Percentiles rank a stretch among this genome's conserved stretches.
Conservation (phyloP, 495 filamentous ascomycete genomes). For the Friedmanniomyces endolithicus region DNA sequence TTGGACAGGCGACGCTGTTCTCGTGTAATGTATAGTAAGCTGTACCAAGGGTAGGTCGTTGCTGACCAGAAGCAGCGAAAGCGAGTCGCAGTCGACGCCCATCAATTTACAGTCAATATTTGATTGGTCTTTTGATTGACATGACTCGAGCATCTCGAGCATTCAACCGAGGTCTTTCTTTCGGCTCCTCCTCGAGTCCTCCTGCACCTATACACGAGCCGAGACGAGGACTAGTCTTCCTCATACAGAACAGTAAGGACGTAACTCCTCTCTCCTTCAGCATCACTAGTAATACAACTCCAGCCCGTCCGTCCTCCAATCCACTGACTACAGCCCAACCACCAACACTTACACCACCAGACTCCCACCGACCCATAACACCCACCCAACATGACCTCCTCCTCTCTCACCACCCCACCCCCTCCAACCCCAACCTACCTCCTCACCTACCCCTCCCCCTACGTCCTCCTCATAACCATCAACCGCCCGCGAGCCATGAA, state of each 20-base stretch:
- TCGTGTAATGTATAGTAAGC: too few species aligned
- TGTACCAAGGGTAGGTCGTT: too few species aligned
- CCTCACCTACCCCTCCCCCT: constrained; percentile 42
- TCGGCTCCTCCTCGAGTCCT: neutral
- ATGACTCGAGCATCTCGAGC: too few species aligned
- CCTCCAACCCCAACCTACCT: constrained; percentile 20
- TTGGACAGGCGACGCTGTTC: neutral
- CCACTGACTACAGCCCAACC: neutral
- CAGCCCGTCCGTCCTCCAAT: neutral
- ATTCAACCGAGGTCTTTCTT: too few species aligned
- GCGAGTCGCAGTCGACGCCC: too few species aligned
- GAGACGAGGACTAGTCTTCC: too few species aligned
- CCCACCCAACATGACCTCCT: constrained; percentile 3
- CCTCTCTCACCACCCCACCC: constrained; percentile 15
- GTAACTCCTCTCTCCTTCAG: too few species aligned
- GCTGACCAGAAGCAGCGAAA: too few species aligned
- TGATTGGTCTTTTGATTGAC: too few species aligned
- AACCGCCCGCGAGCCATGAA: constrained; percentile 49
- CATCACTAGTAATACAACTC: too few species aligned
- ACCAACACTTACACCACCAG: neutral
- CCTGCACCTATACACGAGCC: neutral
- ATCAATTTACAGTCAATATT: too few species aligned
- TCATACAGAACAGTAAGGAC: too few species aligned
- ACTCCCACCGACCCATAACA: neutral
- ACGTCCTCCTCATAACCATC: constrained; percentile 50